These are phyloP conservation scores for Pseudogymnoascus sp. DNA, from an alignment of 2,329 filamentous ascomycete species.

Conservation along the genomic window DNA sequence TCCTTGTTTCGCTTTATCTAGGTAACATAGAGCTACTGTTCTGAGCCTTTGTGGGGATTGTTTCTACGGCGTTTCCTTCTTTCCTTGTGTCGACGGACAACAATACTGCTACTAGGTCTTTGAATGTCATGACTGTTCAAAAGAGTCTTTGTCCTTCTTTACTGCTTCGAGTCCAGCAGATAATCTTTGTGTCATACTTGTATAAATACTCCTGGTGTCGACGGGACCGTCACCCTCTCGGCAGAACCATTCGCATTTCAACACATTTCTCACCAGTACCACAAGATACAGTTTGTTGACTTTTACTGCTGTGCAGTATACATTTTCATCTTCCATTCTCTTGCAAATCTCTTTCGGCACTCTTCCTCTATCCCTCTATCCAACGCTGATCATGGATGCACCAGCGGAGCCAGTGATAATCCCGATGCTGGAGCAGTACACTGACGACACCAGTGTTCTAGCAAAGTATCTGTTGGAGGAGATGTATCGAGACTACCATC, in stretches of 20 bases:
- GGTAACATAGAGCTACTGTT: neutral
- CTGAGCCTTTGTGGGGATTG: neutral
- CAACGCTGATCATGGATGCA: neutral
- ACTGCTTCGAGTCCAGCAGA: neutral
- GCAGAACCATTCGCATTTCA: neutral
- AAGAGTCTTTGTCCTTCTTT: neutral
- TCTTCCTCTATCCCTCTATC: too few relatives aligned
- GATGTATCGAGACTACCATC: neutral
- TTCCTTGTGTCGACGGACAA: neutral
- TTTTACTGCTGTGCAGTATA: neutral
- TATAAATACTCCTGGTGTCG: neutral
- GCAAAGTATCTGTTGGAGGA: neutral
- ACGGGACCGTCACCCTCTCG: neutral
- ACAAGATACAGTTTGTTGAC: neutral
- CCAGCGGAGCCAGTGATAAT: neutral
- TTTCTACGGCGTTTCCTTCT: neutral
- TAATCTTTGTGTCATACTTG: neutral
- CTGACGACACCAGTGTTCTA: neutral
- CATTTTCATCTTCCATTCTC: neutral
- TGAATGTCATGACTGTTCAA: neutral
- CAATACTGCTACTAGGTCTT: neutral
- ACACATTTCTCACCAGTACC: neutral
- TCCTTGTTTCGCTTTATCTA: neutral
- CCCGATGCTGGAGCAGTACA: neutral
- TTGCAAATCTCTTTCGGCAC: neutral